Conservation (phyloP, 306 rosid species). For the Rosa chinensis region DNA sequence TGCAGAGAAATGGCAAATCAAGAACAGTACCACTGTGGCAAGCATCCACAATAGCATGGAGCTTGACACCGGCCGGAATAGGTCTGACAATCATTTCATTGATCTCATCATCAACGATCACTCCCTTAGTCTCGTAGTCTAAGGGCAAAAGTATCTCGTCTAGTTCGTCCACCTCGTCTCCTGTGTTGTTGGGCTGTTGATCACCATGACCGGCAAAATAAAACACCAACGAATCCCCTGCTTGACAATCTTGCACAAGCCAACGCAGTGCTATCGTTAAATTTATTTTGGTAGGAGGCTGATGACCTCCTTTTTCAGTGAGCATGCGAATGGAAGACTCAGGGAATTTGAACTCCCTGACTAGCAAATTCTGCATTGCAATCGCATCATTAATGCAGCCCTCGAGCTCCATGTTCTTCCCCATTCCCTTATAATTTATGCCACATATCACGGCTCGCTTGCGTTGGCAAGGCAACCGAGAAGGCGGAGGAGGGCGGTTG, state of each 20-base stretch:
- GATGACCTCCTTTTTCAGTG: neutral
- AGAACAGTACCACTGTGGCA: neutral
- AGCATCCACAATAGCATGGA: neutral
- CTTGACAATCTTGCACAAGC: neutral
- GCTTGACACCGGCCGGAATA: neutral
- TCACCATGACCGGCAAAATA: neutral
- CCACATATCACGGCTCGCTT: neutral
- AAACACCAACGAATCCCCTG: neutral
- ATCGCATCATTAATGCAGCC: neutral
- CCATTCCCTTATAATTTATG: neutral
- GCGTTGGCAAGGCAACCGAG: neutral
- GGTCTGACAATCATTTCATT: neutral
- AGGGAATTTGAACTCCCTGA: neutral
- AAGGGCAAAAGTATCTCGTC: neutral
- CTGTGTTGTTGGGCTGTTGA: neutral
- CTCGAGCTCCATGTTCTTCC: neutral
- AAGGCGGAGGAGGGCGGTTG: neutral
- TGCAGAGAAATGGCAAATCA: neutral
- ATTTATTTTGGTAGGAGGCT: neutral
- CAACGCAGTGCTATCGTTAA: neutral
- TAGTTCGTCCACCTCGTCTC: neutral
- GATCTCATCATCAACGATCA: neutral
- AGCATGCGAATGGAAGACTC: neutral
- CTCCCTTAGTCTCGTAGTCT: neutral
- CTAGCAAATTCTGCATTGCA: neutral